Evolutionary conservation across 352 stramenopile genomes (phyloP).

Genomic region (Globisporangium solare): DNA sequence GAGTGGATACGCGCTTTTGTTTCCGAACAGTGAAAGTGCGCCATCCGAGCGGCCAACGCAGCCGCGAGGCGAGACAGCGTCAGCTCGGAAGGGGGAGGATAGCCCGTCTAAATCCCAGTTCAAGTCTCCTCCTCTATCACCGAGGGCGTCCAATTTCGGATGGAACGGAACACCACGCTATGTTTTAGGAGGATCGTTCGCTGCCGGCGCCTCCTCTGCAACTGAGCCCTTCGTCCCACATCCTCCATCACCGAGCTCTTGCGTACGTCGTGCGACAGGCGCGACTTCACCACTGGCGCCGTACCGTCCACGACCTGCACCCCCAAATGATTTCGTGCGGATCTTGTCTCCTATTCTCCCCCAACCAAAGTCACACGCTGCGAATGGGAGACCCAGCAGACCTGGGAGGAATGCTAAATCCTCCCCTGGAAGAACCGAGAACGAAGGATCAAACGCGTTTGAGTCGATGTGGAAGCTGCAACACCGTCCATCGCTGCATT

Average conservation of each 20-base stretch:
- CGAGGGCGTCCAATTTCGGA: background rate
- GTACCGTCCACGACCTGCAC: background rate
- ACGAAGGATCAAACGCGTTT: background rate
- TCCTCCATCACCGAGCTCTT: slow-evolving; percentile 1
- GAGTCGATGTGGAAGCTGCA: slow-evolving; percentile 42
- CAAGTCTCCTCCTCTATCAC: background rate
- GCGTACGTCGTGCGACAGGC: background rate
- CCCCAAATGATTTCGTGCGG: slow-evolving; percentile 6
- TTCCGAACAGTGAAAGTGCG: background rate
- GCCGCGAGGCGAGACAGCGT: background rate
- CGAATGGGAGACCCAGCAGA: background rate
- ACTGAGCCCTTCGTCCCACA: slow-evolving; percentile 1
- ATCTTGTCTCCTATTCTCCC: slow-evolving; percentile 10
- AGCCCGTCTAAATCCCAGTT: background rate
- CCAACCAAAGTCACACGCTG: background rate
- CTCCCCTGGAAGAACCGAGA: slow-evolving; percentile 8
- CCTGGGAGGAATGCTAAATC: background rate
- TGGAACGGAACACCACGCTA: slow-evolving; percentile 2
- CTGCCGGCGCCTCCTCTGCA: background rate
- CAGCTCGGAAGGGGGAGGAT: background rate
- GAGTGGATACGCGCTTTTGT: slow-evolving; percentile 14
- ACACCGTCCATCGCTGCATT: slow-evolving; percentile 22
- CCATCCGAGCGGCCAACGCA: background rate
- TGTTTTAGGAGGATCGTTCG: slow-evolving; percentile 14
- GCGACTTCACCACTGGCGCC: background rate